These are phyloP conservation scores for Tylopilus plumbeoviolaceoides DNA, from an alignment of 768 basidiomycete genomes.

Conservation along the genomic window DNA sequence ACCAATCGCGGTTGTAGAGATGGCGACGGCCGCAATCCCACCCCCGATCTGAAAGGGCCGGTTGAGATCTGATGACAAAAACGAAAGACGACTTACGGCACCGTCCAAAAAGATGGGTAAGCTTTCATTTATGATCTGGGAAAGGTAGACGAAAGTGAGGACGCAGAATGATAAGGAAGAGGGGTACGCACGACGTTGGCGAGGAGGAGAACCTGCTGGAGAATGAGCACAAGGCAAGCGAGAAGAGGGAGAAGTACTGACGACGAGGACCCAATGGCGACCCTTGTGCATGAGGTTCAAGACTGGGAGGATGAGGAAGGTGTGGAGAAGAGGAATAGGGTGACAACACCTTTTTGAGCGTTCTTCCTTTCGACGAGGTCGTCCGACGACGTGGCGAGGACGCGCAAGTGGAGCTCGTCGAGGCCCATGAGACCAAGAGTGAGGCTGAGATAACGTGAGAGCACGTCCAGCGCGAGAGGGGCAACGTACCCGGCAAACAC, in stretches of 20 bases:
- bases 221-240: not conserved
- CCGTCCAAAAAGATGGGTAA: constrained; percentile 80
- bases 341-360: constrained; percentile 57
- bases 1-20: constrained; percentile 64
- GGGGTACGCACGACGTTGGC: constrained; percentile 71
- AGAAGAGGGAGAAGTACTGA: constrained; percentile 28
- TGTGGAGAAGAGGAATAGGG: not conserved
- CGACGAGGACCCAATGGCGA: constrained; percentile 93
- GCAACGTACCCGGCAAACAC: constrained; percentile 79
- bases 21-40: constrained; percentile 69
- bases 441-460: constrained; percentile 42
- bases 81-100: constrained; percentile 44
- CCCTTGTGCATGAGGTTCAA: constrained; percentile 56
- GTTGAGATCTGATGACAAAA: constrained; percentile 56
- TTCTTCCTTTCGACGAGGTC: constrained; percentile 61
- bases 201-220: constrained; percentile 70
- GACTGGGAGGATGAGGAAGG: constrained; percentile 34
- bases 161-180: not conserved
- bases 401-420: constrained; percentile 86
- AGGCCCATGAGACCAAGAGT: constrained; percentile 93
- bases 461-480: not conserved
- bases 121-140: constrained; percentile 78
- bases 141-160: not conserved
- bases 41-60: constrained; percentile 49
- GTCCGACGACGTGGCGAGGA: constrained; percentile 80